Base-by-base conservation (phyloP, 352 stramenopile genomes). In the Halophytophthora polymorphica region DNA sequence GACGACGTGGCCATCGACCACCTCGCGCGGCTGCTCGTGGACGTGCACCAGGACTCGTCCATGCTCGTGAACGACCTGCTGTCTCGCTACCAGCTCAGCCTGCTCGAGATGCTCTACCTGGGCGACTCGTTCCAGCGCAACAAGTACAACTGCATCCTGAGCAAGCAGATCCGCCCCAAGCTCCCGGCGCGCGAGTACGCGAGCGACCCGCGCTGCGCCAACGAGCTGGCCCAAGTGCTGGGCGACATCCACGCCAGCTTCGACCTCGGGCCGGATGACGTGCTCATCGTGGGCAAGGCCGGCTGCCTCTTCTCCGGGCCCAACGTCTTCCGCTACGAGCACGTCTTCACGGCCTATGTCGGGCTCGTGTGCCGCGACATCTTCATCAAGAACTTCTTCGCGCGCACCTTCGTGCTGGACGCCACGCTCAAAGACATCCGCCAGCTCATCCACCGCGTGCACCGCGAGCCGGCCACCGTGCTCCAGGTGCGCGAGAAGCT, bases 341-440 rank as follows among this genome's bases (percentile, higher is more conserved):
- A 90, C 29, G 69, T 99, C 6, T 81, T 98, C 37, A 98, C 93
- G 47, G 86, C 88, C 21, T 99, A 98, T 68, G 69, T 99, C 17
- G 90, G 95, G 28, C 95, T 98, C 51, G 93, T 97, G 45, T 97
- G 87, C 50, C 95, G 97, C 39, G 96, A 99, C 68, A 94, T 99
- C 11, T 99, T 99, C 56, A 85, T 98, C 58, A 90, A 97, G 61
- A 98, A 98, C 58, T 98, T 97, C 64, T 99, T 98, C 48, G 94
- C 93, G 10, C 78, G 96, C 13, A 91, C 97, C 18, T 98, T 97
- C 64, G 96, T 99, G 46, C 68, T 99, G 11, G 95, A 95, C 45
- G 95, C 97, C 39, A 96, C 97, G 33, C 86, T 99, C 54, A 96
- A 98, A 53, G 87, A 95, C n/a, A 96, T 97, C 17, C 86, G 93